Evolutionary conservation across 2,329 filamentous ascomycete genomes (phyloP), one percentile per base, ranked within the genome.

Genomic region (Phoma sp.): DNA sequence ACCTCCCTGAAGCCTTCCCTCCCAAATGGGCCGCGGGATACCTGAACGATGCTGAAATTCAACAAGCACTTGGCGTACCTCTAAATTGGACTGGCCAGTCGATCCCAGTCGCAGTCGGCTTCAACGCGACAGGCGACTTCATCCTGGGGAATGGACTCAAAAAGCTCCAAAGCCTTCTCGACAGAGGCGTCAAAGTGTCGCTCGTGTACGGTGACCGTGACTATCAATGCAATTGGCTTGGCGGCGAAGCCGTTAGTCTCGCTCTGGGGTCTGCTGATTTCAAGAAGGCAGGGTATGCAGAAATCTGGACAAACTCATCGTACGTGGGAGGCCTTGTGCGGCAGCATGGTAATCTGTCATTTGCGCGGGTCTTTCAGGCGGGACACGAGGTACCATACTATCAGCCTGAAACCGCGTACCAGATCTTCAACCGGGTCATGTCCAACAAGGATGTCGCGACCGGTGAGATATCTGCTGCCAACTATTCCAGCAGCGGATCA

Each of bases 1-100:
- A 30, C 6, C 10, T 32, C 11, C 43, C 43, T 12, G 43, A 47
- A 5, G 15, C 42, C 23, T 52, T 48, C 15, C 53, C 61, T 14
- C 53, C 46, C 2, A 55, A 64, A 15, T 60, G 59, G 42, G 52
- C 58, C 9, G 52, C 56, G n/a, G 60, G 58, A 15, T 64, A 46
- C 42, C 21, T 64, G 40, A 84, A 81, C 64, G 78, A 83, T 57
- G 71, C 76, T 10, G 80, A 80, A 64, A 81, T 85, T 1, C 84
- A 86, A 59, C 68, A 70, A 2, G 83, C 83, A 0, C 77, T 87
- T 1, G 85, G 85, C 6, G 81, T 84, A 0, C 83, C 82, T 0
- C 67, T 86, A n/a, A 86, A 87, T 68, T 62, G 62, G 43, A 47
- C 43, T 3, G 43, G 43, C 10, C 32, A 38, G 23, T 47, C 43